Evolutionary conservation across 805 yeast genomes (phyloP).

Genomic region (Monosporozyma aerobia): DNA sequence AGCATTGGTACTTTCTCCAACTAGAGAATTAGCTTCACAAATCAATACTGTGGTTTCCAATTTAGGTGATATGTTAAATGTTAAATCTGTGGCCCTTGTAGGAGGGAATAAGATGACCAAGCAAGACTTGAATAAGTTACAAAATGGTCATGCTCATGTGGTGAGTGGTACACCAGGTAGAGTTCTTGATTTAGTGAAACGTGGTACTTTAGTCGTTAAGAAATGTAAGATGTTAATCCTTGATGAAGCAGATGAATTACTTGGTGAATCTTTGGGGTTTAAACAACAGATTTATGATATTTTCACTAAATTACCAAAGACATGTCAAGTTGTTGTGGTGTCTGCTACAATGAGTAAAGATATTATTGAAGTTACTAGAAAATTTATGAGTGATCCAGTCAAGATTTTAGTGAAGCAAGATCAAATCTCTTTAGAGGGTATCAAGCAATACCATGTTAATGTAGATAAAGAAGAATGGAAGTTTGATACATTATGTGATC

Average conservation of each 20-base stretch:
- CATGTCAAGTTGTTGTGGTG: conserved; percentile 89
- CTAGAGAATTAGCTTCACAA: conserved; percentile 92
- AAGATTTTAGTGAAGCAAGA: conserved; percentile 91
- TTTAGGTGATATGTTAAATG: conserved; percentile 80
- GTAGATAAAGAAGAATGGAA: conserved; percentile 92
- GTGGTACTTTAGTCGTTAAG: conserved; percentile 66
- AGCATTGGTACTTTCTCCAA: conserved; percentile 87
- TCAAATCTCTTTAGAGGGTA: conserved; percentile 91
- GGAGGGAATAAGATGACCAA: conserved; percentile 78
- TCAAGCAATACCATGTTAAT: conserved; percentile 83
- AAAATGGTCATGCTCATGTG: conserved; percentile 70
- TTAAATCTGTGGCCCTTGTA: conserved; percentile 82
- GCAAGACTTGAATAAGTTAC: conserved; percentile 67
- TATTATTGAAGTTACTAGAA: conserved; percentile 81
- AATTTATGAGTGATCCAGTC: conserved; percentile 92
- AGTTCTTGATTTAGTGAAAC: conserved; percentile 81
- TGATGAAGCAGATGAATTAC: conserved; percentile 95
- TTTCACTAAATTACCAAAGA: conserved; percentile 76
- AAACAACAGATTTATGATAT: conserved; percentile 93
- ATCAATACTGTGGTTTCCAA: conserved; percentile 82
- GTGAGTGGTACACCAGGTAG: conserved; percentile 98
- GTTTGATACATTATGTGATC: conserved; percentile 87
- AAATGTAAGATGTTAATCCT: conserved; percentile 78
- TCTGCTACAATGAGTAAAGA: conserved; percentile 93
- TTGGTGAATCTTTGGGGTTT: conserved; percentile 80